phyloP scores from a whole-genome alignment of 78 protist species.

The Creolimax fragrantissima region DNA sequence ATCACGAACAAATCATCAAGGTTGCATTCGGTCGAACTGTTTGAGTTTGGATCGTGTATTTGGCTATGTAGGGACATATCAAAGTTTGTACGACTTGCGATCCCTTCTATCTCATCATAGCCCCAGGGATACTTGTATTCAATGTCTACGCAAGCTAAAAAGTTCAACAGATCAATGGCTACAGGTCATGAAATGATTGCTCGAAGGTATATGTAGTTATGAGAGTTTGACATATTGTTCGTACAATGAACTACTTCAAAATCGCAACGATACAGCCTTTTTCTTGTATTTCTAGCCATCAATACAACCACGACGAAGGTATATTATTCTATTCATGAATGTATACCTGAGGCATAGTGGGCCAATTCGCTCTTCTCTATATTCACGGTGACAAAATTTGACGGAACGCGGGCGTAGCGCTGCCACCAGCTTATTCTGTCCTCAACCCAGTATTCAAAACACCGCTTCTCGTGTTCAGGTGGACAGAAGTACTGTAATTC shows the following conservation, averaged over 20 bases:
- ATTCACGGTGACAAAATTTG: not conserved
- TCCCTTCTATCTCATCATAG: not conserved
- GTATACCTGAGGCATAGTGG: not conserved
- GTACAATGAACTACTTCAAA: too few relatives aligned
- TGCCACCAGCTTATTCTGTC: not conserved
- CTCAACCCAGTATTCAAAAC: not conserved
- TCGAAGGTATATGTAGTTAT: too few relatives aligned
- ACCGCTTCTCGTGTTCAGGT: not conserved
- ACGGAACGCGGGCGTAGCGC: not conserved
- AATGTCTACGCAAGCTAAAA: not conserved
- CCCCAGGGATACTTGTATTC: conserved; percentile 3
- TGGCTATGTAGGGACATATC: not conserved
- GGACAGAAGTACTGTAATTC: conserved; percentile 5
- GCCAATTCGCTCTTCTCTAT: not conserved
- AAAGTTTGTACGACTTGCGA: not conserved
- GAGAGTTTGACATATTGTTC: too few relatives aligned
- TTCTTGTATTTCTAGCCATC: too few relatives aligned
- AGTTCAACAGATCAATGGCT: too few relatives aligned
- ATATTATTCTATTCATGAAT: too few relatives aligned
- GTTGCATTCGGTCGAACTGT: not conserved
- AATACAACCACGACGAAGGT: too few relatives aligned
- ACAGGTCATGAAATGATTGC: too few relatives aligned
- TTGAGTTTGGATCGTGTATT: not conserved
- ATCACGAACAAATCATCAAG: not conserved
- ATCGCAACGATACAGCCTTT: too few relatives aligned